phyloP scores from a whole-genome alignment of 352 stramenopile species.

The Phytophthora ramorum region DNA sequence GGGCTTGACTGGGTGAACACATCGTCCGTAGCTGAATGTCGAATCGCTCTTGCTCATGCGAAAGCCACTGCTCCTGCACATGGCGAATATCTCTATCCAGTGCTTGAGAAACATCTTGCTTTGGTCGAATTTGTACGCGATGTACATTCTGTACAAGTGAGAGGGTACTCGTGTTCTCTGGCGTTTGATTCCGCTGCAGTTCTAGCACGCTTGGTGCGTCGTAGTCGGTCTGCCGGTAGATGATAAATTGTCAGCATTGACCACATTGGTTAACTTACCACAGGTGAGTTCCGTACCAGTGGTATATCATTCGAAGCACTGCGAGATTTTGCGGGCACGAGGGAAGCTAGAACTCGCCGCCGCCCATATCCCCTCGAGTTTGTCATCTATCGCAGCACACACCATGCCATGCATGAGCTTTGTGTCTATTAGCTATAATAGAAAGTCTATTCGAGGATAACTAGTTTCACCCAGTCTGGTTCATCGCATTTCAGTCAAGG shows the following conservation, averaged over 20 bases:
- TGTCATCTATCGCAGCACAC: conserved; percentile 5
- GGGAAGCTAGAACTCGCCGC: conserved; percentile 20
- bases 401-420: background rate
- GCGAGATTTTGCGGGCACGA: conserved; percentile 10
- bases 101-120: background rate
- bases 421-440: background rate
- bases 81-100: background rate
- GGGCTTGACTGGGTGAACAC: background rate
- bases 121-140: background rate
- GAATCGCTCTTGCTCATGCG: conserved; percentile 9
- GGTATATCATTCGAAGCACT: background rate
- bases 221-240: conserved; percentile 14
- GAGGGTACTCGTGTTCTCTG: background rate
- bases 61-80: conserved; percentile 6
- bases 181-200: conserved; percentile 2
- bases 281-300: conserved; percentile 4
- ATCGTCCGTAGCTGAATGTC: background rate
- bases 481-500: background rate
- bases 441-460: background rate
- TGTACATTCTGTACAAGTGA: background rate
- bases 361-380: background rate
- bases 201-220: background rate
- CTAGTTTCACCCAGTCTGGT: background rate
- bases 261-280: background rate
- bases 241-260: background rate